Conservation (phyloP, 179 eudicot species). For the Beta corolliflora region DNA sequence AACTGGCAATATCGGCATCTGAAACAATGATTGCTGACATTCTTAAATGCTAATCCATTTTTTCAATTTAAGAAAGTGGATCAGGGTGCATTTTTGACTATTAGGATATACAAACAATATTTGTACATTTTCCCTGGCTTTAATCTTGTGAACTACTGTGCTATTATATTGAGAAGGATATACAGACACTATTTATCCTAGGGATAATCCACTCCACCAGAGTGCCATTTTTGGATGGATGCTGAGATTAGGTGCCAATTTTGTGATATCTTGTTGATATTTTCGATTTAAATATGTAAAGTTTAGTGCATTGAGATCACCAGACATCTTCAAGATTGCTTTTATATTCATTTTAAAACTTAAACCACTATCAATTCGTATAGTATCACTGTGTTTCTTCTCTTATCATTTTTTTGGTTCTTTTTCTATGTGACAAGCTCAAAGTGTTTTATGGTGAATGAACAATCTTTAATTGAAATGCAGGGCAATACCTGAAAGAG, state of each 20-base stretch:
- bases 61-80: too few species aligned
- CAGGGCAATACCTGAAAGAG: slow-evolving; percentile 87
- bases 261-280: too few species aligned
- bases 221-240: not conserved
- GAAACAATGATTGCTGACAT: not conserved
- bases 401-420: not conserved
- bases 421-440: not conserved
- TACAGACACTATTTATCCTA: not conserved
- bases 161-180: not conserved
- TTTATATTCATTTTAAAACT: not conserved
- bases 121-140: too few species aligned
- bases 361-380: not conserved
- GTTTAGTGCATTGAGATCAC: not conserved
- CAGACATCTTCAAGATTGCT: not conserved
- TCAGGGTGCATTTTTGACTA: too few species aligned
- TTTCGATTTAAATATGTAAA: not conserved
- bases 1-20: not conserved
- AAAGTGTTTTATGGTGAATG: not conserved
- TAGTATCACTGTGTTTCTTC: not conserved
- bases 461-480: slow-evolving; percentile 27
- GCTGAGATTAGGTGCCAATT: too few species aligned
- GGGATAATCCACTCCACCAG: not conserved
- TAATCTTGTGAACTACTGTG: not conserved
- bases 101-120: too few species aligned
- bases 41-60: not conserved